These are phyloP conservation scores for Pyrenula massariospora DNA, from an alignment of 495 filamentous ascomycete species.

Conservation along the genomic window DNA sequence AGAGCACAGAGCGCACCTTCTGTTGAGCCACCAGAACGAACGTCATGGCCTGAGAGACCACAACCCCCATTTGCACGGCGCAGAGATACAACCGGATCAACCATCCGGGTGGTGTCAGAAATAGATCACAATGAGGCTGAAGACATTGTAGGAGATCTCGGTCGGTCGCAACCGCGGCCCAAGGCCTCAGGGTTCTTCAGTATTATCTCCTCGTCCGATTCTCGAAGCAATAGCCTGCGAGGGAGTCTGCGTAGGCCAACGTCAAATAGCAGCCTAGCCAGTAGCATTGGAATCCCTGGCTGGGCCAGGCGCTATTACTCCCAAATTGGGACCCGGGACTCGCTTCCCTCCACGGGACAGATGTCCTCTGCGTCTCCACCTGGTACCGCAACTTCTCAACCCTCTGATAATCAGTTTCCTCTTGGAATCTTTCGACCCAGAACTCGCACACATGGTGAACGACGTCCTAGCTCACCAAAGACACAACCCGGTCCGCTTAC, in stretches of 20 bases:
- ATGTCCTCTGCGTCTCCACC: slow-evolving; percentile 6
- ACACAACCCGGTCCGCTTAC: background rate
- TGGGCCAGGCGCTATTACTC: slow-evolving; percentile 38
- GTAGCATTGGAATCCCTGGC: slow-evolving; percentile 33
- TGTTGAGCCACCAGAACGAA: background rate
- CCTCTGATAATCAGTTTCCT: slow-evolving; percentile 30
- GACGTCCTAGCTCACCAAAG: background rate
- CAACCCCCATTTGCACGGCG: slow-evolving; percentile 15
- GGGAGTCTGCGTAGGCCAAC: slow-evolving; percentile 28
- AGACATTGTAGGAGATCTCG: slow-evolving; percentile 29
- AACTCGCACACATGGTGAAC: slow-evolving; percentile 28
- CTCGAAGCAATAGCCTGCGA: slow-evolving; percentile 23
- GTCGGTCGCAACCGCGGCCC: slow-evolving; percentile 18
- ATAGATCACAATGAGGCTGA: slow-evolving; percentile 22
- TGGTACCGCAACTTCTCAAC: slow-evolving; percentile 1
- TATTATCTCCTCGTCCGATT: slow-evolving; percentile 23
- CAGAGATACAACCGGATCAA: slow-evolving; percentile 25
- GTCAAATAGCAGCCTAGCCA: slow-evolving; percentile 40
- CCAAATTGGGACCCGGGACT: background rate
- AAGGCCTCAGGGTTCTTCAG: slow-evolving; percentile 19
- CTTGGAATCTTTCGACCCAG: slow-evolving; percentile 38
- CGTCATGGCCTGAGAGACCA: slow-evolving; percentile 7
- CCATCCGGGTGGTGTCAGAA: slow-evolving; percentile 34
- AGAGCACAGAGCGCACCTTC: background rate
- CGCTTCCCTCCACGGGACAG: background rate